Base-by-base conservation (phyloP, 2,329 filamentous ascomycete species). In the Dothistroma septosporum region DNA sequence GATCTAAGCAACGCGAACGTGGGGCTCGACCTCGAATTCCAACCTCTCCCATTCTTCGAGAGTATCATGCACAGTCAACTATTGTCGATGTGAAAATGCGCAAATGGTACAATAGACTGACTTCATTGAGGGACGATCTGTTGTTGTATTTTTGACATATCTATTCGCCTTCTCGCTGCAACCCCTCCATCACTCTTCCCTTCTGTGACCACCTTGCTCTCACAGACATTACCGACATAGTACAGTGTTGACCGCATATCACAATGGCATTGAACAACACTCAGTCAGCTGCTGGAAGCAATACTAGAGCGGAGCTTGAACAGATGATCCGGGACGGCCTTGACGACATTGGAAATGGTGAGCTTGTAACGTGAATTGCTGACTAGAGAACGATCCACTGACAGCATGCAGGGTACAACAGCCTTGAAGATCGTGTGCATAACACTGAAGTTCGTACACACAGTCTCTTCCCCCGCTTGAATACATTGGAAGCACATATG, bases 321-420 rank as follows among this genome's bases (percentile, higher is more conserved):
- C 52, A 24, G 32, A 53, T 33, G 33, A 53, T 35, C 19, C 4
- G 11, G 14, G 32, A 24, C n/a, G 37, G 37, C 35, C 32, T 58
- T 14, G 33, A 53, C 19, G 35, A 54, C n/a, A 53, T 58, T 41
- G 49, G 48, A 12, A 24, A 35, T 31, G 48, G 35, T 53, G 35
- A 47, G 21, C 16, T 8, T n/a, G 12, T 33, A 19, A n/a, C 22
- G 14, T 16, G 5, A 22, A n/a, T 33, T 32, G 32, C 49, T 59
- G 49, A 59, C 22, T 19, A 19, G 16, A 7, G 37, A 44, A 44
- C 16, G 12, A 44, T 44, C 2, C 19, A n/a, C 12, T 44, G 37
- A 44, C 37, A 37, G n/a, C 9, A 24, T 19, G 19, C 49, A 59
- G 57, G 31, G 22, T 59, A 59, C 49, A 53, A 59, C 49, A 44